A percentile compares a stretch with the other conserved stretches of the same genome.
Conservation (phyloP, 257 asterid species). For the Plantago ovata region DNA sequence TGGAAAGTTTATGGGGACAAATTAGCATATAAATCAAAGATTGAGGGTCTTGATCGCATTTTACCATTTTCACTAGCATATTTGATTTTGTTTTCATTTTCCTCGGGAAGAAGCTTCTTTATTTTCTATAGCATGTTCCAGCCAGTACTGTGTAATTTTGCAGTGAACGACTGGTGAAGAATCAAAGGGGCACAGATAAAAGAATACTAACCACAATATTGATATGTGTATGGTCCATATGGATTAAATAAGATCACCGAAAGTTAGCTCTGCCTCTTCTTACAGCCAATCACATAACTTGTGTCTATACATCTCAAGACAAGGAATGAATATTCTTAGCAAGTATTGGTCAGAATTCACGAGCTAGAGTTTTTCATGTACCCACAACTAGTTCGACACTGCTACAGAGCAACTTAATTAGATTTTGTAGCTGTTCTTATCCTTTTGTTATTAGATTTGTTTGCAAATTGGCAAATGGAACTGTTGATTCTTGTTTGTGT, state of each 20-base stretch:
- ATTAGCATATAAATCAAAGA: no score
- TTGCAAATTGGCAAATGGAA: no score
- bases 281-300: background rate
- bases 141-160: conserved; percentile 23
- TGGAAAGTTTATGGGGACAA: no score
- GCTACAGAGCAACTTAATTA: background rate
- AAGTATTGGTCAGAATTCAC: background rate
- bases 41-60: no score
- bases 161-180: background rate
- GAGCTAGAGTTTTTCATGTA: background rate
- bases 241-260: conserved; percentile 33
- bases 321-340: background rate
- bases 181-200: background rate
- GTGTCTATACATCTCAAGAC: background rate
- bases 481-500: no score
- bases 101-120: conserved; percentile 9
- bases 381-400: background rate
- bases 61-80: no score
- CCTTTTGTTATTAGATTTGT: no score
- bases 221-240: no score
- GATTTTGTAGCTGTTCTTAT: background rate
- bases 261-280: conserved; percentile 17
- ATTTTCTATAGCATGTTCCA: conserved; percentile 8
- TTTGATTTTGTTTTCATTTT: background rate
- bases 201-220: no score